Evolutionary conservation across 495 filamentous ascomycete genomes (phyloP).

Genomic region (Parmelia sp.): DNA sequence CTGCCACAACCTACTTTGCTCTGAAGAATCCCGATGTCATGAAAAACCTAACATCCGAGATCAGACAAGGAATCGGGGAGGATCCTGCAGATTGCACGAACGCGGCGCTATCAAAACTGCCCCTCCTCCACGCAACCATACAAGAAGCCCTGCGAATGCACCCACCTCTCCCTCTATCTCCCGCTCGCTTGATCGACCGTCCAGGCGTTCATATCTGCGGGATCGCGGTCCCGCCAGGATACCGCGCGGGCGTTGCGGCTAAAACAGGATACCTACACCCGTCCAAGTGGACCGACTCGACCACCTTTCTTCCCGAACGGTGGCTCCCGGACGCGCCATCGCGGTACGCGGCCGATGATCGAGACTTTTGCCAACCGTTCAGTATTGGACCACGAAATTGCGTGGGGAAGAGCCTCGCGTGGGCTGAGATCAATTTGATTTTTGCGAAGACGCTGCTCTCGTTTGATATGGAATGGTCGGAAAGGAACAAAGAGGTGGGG

Average conservation of each 20-base stretch:
- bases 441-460: constrained; percentile 44
- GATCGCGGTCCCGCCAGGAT: neutral
- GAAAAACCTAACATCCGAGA: neutral
- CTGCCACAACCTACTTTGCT: neutral
- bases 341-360: constrained; percentile 25
- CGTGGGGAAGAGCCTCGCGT: constrained; percentile 38
- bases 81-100: neutral
- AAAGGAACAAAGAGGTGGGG: constrained; percentile 22
- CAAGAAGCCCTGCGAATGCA: neutral
- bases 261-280: neutral
- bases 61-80: neutral
- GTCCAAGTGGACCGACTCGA: neutral
- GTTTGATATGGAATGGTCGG: constrained; percentile 42
- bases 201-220: neutral
- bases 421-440: constrained; percentile 46
- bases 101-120: neutral
- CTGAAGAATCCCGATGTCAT: neutral
- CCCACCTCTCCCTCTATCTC: neutral
- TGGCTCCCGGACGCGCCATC: constrained; percentile 33
- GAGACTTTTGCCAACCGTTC: constrained; percentile 30
- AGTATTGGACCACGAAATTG: constrained; percentile 33
- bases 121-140: neutral
- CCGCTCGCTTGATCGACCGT: neutral
- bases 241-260: neutral
- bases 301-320: constrained; percentile 39